Evolutionary conservation across 805 yeast genomes (phyloP).

Genomic region (Teunomyces lycoperdinae): DNA sequence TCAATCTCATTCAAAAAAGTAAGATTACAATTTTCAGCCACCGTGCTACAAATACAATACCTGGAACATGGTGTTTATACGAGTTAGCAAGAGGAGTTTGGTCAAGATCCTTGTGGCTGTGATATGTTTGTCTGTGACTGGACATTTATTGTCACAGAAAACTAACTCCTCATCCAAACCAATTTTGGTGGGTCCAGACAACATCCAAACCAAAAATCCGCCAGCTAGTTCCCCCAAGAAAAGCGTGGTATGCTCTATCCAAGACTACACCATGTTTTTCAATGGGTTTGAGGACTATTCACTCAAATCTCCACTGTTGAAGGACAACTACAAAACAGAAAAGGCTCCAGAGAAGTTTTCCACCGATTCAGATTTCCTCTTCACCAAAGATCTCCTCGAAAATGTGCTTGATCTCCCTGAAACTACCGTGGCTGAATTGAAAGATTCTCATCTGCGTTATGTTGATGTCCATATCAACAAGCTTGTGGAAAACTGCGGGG

Average conservation of each 20-base stretch:
- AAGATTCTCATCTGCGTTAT: constrained; percentile 35
- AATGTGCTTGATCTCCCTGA: constrained; percentile 41
- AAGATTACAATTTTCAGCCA: too few relatives aligned
- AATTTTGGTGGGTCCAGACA: background rate
- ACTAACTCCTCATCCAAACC: background rate
- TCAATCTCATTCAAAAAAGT: too few relatives aligned
- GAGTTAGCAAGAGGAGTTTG: background rate
- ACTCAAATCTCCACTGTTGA: constrained; percentile 41
- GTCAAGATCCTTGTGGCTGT: background rate
- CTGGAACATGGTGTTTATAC: background rate
- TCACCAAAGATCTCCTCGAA: constrained; percentile 45
- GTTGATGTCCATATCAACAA: constrained; percentile 28
- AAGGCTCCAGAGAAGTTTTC: constrained; percentile 46
- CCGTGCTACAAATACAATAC: too few relatives aligned
- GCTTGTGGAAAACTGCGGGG: constrained; percentile 22
- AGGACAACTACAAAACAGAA: constrained; percentile 36
- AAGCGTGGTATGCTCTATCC: constrained; percentile 6
- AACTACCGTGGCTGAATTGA: constrained; percentile 29
- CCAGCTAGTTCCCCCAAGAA: too few relatives aligned
- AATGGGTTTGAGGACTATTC: constrained; percentile 28
- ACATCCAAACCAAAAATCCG: background rate
- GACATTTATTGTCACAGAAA: background rate
- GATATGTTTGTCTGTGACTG: background rate
- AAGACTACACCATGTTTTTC: constrained; percentile 31
- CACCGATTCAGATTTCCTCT: constrained; percentile 38